phyloP scores from a whole-genome alignment of 768 basidiomycete species.

The Lentinula guzmanii region DNA sequence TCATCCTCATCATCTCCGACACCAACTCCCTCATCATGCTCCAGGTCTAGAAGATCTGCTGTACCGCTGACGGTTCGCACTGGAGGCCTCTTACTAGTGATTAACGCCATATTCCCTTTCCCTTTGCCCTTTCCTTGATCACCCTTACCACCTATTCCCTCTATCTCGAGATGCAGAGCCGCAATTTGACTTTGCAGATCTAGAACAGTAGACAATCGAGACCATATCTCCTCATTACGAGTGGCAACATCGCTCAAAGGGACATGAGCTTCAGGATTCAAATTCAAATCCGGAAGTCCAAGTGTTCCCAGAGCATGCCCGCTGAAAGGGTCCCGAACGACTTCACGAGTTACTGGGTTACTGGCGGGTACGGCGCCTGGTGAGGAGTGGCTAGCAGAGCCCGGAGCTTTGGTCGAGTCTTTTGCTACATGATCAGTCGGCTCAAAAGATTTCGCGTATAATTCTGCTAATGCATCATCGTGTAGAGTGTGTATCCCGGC shows the following conservation, averaged over 20 bases:
- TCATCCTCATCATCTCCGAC: constrained; percentile 18
- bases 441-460: constrained; percentile 27
- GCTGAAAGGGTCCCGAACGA: constrained; percentile 42
- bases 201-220: constrained; percentile 61
- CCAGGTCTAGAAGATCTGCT: constrained; percentile 5
- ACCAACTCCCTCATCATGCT: constrained; percentile 5
- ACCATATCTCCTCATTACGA: constrained; percentile 55
- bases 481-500: constrained; percentile 47
- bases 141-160: constrained; percentile 44
- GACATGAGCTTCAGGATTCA: constrained; percentile 10
- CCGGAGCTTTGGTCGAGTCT: background rate
- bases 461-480: constrained; percentile 53
- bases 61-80: background rate
- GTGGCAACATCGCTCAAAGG: constrained; percentile 11
- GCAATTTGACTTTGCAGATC: constrained; percentile 70
- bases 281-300: constrained; percentile 12
- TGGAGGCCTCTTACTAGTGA: background rate
- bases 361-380: background rate
- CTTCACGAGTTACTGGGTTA: constrained; percentile 12
- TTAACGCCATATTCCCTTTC: constrained; percentile 17
- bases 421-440: background rate
- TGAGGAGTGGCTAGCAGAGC: background rate
- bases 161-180: constrained; percentile 70
- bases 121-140: constrained; percentile 33
- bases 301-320: constrained; percentile 36